Evolutionary conservation across 306 rosid species (phyloP).

Genomic region (Vigna trinervia): DNA sequence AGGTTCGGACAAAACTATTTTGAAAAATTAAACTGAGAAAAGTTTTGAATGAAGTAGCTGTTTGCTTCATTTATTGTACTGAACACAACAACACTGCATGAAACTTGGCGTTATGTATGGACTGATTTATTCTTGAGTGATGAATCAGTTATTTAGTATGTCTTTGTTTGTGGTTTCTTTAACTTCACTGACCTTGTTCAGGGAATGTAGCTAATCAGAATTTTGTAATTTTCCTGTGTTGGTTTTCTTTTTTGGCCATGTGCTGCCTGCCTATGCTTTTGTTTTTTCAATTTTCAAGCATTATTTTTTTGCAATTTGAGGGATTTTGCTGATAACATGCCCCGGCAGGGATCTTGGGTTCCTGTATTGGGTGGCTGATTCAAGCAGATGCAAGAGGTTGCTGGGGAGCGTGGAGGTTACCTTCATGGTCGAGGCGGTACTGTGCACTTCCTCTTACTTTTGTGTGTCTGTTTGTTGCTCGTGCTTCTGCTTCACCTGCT

Average conservation of each 20-base stretch:
- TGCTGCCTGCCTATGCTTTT: neutral
- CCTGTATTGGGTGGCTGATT: conserved; percentile 73
- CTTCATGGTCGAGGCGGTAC: conserved; percentile 99
- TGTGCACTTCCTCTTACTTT: conserved; percentile 37
- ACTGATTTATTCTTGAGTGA: neutral
- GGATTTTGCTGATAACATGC: conserved; percentile 90
- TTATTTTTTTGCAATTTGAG: conserved; percentile 42
- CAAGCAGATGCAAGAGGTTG: conserved; percentile 99
- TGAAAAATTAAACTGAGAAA: neutral
- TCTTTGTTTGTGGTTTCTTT: conserved; percentile 32
- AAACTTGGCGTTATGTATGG: neutral
- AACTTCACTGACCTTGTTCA: neutral
- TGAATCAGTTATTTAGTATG: neutral
- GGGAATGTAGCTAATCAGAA: neutral
- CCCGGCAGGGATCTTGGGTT: conserved; percentile 99
- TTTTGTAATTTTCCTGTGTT: neutral
- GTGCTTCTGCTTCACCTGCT: neutral
- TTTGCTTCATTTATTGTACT: neutral
- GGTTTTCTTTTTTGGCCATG: conserved; percentile 22
- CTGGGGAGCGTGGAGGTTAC: conserved; percentile 99
- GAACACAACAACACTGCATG: neutral
- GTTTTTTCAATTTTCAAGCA: conserved; percentile 18
- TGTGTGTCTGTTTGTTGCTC: conserved; percentile 16
- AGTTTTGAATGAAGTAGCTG: neutral
- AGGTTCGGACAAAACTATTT: neutral